A percentile compares a stretch with the other conserved stretches of the same genome.
These are phyloP conservation scores for Trichoderma koningii DNA, from an alignment of 2,329 filamentous ascomycete genomes.

Conservation along the genomic window DNA sequence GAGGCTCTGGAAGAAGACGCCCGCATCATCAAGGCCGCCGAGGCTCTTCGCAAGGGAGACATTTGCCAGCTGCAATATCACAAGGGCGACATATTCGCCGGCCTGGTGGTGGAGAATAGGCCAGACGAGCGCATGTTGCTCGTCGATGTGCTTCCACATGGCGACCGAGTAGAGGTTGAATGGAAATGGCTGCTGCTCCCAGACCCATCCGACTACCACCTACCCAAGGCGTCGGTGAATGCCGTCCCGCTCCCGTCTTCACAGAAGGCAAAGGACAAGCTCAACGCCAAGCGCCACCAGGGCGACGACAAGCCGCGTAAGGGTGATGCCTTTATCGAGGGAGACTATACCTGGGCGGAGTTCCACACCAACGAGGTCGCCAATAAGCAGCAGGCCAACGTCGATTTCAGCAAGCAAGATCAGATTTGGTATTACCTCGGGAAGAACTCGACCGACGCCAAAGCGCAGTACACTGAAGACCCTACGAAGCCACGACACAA, in stretches of 20 bases:
- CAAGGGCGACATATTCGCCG: slow-evolving; percentile 86
- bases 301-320: slow-evolving; percentile 64
- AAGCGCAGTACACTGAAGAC: slow-evolving; percentile 87
- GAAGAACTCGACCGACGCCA: slow-evolving; percentile 82
- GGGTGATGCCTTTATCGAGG: slow-evolving; percentile 66
- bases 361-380: slow-evolving; percentile 66
- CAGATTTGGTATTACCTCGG: slow-evolving; percentile 90
- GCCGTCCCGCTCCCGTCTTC: slow-evolving; percentile 71
- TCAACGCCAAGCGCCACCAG: slow-evolving; percentile 65
- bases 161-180: slow-evolving; percentile 75
- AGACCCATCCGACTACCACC: slow-evolving; percentile 67
- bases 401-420: slow-evolving; percentile 71
- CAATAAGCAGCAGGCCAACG: slow-evolving; percentile 64
- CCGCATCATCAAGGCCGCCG: slow-evolving; percentile 68
- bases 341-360: slow-evolving; percentile 70
- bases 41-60: slow-evolving; percentile 68
- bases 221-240: slow-evolving; percentile 73
- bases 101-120: slow-evolving; percentile 81
- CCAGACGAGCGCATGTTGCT: slow-evolving; percentile 73
- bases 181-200: slow-evolving; percentile 82
- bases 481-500: slow-evolving; percentile 62
- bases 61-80: slow-evolving; percentile 85
- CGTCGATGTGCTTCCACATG: slow-evolving; percentile 80
- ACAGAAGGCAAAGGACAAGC: slow-evolving; percentile 63
- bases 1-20: slow-evolving; percentile 70